Base-by-base conservation (phyloP, 768 basidiomycete genomes). In the Floccularia luteovirens region DNA sequence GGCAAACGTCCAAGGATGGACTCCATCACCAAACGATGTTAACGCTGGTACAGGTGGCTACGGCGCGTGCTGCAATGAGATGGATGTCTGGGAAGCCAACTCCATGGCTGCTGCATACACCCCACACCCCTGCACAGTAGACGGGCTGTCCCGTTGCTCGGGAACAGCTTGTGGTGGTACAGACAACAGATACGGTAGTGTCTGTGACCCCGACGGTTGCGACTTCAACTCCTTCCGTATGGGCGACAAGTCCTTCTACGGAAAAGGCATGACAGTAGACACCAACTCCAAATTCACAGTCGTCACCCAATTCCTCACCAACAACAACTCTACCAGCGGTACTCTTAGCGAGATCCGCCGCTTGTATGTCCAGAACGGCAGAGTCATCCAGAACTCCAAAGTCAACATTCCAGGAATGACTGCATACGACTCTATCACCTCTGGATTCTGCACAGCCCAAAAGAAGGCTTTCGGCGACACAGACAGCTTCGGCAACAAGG, bases 191-290 rank as follows among this genome's bases (percentile, higher is more conserved):
- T 57, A 59, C 50, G 52, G 46, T 45, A 59, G 61, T 40, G 50
- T 63, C 33, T 69, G 67, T 53, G 67, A 69, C 50, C 50, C 52
- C 37, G 64, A 61, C 47, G 67, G 67, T 37, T 70, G 67, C 55
- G 68, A 69, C 47, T 69, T 66, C 64, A 70, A 69, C 64, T 64
- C 68, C 10, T 70, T 51, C 56, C 66, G 68, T 48, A 58, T 66
- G 61, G 68, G 68, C 32, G 51, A 64, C 57, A 46, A 46, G 11
- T 35, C 48, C 28, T 70, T 67, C 63, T 59, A 58, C 48, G 67
- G 67, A 20, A 46, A 52, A 5, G 59, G 59, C 34, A 41, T 43
- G 48, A 65, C 59, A 39, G 56, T 69, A 51, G 60, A 68, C 55
- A 69, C 66, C 47, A 55, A 36, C 46, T 38, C 48, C 35, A 56